Base-by-base conservation (phyloP, 73 alveolate genomes). In the Tetrahymena malaccensis region DNA sequence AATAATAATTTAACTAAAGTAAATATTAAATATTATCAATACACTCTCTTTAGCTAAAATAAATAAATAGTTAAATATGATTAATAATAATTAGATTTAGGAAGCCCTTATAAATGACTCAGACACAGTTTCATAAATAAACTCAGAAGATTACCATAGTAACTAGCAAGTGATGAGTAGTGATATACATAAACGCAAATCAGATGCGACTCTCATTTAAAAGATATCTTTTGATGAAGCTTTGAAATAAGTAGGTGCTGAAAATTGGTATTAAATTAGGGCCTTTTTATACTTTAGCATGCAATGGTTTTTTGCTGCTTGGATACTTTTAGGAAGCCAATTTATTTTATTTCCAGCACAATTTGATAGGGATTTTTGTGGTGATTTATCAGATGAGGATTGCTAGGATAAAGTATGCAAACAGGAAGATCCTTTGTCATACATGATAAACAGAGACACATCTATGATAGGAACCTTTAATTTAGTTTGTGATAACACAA, bases 201-300 rank as follows among this genome's bases (percentile, higher is more conserved):
- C 34, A 27, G 31, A n/a, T 22, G 89, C 37, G 1, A 25, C 89
- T 70, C 19, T 12, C 34, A 3, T 70, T 12, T 35, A 27, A n/a
- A 85, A 95, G 50, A 35, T 95, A 93, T 85, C 93, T 31, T 89
- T 85, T 43, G 97, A 95, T 95, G 95, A 95, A 85, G 97, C 97
- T 17, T 34, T 95, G 89, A 89, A 85, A 4, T n/a, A 95, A 31
- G 97, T 89, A 38, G 97, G 97, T 27, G 97, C 93, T 34, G 57
- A 94, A 25, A 85, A 93, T 31, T 44, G 56, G 55, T 95, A 95
- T 89, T 89, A 95, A 95, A 95, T 85, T 35, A 43, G 95, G 35
- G 95, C 94, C 55, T 95, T 95, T 85, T 21, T 95, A 34, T 70
- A 84, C 35, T 95, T 95, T 55, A 94, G 97, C 34, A 43, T 95